Evolutionary conservation across 257 asterid genomes (phyloP), one percentile per base, ranked within the genome.

Genomic region (Ilex aquifolium): DNA sequence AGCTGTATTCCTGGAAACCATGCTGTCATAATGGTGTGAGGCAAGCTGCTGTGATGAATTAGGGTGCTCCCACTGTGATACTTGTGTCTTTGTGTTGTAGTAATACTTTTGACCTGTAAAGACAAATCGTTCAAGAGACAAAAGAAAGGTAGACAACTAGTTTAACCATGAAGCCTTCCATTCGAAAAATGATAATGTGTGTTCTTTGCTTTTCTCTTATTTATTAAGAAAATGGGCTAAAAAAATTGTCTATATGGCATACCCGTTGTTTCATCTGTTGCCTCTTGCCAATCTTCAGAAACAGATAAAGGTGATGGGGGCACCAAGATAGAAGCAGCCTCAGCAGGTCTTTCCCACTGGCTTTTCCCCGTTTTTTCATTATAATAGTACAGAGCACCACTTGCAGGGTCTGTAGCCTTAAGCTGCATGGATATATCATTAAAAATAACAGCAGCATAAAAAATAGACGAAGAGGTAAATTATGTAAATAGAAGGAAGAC

Each of bases 341-440:
- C 85, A 44, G 39, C 62, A 78, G 99, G 97, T 77, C 82, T 82
- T 71, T 85, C 95, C 99, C 99, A 93, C 76, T 87, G 99, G 61
- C 97, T 93, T 83, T 17, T 85, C 67, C 97, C 95, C 60, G 85
- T 75, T 57, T 77, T 76, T 68, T 69, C 80, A 62, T 89, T 79
- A 72, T 83, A 83, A 74, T 89, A 92, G 64, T 87, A 92, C 68
- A 77, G 63, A 63, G 82, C 82, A 69, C 97, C 95, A 78, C 76
- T 92, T 65, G 80, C 74, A 57, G 95, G 96, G 74, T 92, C 97
- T 71, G 82, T 83, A 27, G 96, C 84, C 75, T 87, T 96, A 63
- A 87, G 79, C 99, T 92, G 66, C 73, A 64, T 55, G 44, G 44
- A 68, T 65, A 62, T 74, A 63, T 60, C 39, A 63, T 13, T 17